Conservation (phyloP, 345 rosid species). For the Euphorbia peplus region DNA sequence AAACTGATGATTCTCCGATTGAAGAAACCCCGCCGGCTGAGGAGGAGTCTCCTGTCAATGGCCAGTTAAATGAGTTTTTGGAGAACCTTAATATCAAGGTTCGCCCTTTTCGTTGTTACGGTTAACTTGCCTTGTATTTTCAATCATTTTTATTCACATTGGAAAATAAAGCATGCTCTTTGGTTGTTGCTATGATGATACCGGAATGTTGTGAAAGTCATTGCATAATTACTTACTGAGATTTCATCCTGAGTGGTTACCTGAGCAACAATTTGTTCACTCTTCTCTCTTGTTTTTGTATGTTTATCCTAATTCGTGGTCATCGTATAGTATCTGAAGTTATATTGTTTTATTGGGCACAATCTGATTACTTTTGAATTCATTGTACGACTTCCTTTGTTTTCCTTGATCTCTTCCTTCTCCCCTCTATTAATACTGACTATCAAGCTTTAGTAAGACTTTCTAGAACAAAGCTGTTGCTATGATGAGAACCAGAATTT, state of each 20-base stretch:
- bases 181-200: slow-evolving; percentile 12
- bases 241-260: slow-evolving; percentile 7
- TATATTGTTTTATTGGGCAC: background rate
- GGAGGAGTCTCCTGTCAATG: slow-evolving; percentile 35
- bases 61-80: slow-evolving; percentile 41
- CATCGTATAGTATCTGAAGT: background rate
- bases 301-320: background rate
- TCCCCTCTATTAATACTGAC: too few relatives aligned
- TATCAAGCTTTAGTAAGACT: background rate
- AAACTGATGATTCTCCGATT: slow-evolving; percentile 33
- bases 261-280: background rate
- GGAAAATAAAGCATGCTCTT: too few relatives aligned
- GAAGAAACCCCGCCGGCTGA: slow-evolving; percentile 27
- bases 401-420: background rate
- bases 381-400: background rate
- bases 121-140: background rate
- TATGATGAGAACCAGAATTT: slow-evolving; percentile 6
- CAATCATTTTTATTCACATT: background rate
- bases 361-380: background rate
- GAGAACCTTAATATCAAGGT: slow-evolving; percentile 60
- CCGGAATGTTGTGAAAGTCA: slow-evolving; percentile 3
- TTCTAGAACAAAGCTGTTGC: slow-evolving; percentile 1
- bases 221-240: slow-evolving; percentile 5
- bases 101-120: background rate
- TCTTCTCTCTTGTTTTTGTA: background rate